These are phyloP conservation scores for Albophoma yamanashiensis DNA, from an alignment of 2,329 filamentous ascomycete species.

Conservation along the genomic window DNA sequence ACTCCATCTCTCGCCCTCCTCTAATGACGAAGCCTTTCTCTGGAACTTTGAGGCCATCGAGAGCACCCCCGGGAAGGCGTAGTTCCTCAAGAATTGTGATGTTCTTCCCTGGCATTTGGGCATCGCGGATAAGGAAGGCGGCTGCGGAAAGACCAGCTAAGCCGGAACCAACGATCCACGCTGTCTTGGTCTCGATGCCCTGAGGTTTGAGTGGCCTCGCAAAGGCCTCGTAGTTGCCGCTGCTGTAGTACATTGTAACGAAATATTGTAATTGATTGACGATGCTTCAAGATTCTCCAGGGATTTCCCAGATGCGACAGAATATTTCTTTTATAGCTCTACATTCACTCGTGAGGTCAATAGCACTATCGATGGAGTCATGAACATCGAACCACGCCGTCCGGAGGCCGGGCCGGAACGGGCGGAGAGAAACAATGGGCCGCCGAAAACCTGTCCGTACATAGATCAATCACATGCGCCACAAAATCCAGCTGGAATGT, in stretches of 20 bases:
- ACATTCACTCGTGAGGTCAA: neutral
- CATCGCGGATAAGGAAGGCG: neutral
- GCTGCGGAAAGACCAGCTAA: neutral
- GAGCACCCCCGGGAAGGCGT: neutral
- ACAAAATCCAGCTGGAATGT: neutral
- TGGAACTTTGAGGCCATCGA: constrained; percentile 1
- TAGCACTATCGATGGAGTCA: neutral
- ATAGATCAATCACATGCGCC: neutral
- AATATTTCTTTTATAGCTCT: neutral
- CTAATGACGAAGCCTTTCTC: constrained; percentile 19
- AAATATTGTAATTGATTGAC: neutral
- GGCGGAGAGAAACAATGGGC: no score
- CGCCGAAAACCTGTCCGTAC: neutral
- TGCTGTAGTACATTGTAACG: neutral
- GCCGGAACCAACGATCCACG: neutral
- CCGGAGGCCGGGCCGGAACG: neutral
- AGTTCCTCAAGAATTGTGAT: neutral
- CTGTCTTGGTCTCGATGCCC: neutral
- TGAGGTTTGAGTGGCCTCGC: neutral
- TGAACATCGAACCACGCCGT: neutral
- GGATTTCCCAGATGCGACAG: neutral
- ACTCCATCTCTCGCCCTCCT: constrained; percentile 17
- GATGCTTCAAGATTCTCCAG: neutral
- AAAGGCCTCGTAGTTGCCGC: neutral
- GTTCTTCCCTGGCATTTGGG: neutral